Evolutionary conservation across 2,329 filamentous ascomycete species (phyloP).

Genomic region (Akanthomyces muscarius): DNA sequence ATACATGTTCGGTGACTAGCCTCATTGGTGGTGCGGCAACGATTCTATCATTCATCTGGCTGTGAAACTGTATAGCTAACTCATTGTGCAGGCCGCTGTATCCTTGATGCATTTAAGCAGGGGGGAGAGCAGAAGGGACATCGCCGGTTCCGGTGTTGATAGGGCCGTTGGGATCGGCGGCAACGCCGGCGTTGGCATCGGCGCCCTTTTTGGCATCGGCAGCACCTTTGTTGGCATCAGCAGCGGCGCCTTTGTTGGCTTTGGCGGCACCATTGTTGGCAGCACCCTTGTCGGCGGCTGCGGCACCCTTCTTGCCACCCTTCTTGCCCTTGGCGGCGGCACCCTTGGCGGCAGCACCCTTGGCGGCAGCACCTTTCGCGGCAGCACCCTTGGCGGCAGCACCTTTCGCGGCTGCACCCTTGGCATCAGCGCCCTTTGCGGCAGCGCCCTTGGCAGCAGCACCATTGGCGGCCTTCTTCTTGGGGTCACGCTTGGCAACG

Average conservation of each 20-base stretch:
- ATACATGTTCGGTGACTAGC: too few relatives aligned
- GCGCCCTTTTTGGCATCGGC: background rate
- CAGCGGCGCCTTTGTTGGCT: background rate
- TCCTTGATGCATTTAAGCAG: background rate
- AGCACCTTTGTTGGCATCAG: background rate
- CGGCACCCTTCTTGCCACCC: background rate
- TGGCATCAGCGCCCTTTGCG: background rate
- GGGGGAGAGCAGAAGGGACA: background rate
- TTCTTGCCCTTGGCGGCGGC: background rate
- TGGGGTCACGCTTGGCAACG: too few relatives aligned
- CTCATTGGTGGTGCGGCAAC: background rate
- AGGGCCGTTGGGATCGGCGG: background rate
- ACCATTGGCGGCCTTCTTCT: background rate
- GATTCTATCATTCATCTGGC: background rate
- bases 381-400: background rate
- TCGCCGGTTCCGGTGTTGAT: background rate
- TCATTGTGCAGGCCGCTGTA: background rate
- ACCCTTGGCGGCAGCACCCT: background rate
- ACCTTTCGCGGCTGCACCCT: background rate
- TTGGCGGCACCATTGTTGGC: background rate
- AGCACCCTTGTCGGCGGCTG: background rate
- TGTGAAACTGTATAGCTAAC: background rate
- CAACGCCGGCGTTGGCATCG: background rate
- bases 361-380: background rate
- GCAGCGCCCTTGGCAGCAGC: background rate